Percentiles rank a stretch among this genome's conserved stretches.
These are phyloP conservation scores for Alternaria atra DNA, from an alignment of 2,329 filamentous ascomycete genomes.

Conservation along the genomic window DNA sequence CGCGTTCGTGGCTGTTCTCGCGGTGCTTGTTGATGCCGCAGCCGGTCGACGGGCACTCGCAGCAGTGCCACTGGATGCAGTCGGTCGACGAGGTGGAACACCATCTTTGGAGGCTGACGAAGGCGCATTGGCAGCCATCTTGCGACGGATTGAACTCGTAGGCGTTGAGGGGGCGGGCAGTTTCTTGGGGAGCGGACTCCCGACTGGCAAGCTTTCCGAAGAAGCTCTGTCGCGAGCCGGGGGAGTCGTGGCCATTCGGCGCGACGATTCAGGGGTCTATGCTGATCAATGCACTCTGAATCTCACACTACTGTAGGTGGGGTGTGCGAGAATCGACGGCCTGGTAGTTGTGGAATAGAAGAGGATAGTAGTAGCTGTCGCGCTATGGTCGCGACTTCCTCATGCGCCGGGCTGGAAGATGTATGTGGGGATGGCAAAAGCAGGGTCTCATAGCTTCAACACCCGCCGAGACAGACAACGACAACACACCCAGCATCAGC, in stretches of 20 bases:
- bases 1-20: conserved; percentile 38
- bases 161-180: conserved; percentile 37
- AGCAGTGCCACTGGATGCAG: conserved; percentile 22
- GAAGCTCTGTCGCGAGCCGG: conserved; percentile 17
- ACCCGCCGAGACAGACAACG: neutral
- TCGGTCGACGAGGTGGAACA: conserved; percentile 41
- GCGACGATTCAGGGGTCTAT: conserved; percentile 6
- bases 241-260: conserved; percentile 19
- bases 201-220: conserved; percentile 14
- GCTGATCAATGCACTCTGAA: conserved; percentile 11
- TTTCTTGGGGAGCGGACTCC: conserved; percentile 24
- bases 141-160: conserved; percentile 42
- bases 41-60: conserved; percentile 36
- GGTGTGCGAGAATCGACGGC: neutral
- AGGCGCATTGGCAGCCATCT: conserved; percentile 45
- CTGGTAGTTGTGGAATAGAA: neutral
- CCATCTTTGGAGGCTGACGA: conserved; percentile 39
- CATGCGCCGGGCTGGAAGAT: neutral
- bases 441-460: conserved; percentile 8
- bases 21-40: conserved; percentile 27
- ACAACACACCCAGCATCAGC: conserved; percentile 8
- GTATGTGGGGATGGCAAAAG: conserved; percentile 6
- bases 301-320: neutral
- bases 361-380: neutral
- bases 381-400: conserved; percentile 6